phyloP scores from a whole-genome alignment of 1,284 basidiomycete species.

The Apiotrichum veenhuisii region DNA sequence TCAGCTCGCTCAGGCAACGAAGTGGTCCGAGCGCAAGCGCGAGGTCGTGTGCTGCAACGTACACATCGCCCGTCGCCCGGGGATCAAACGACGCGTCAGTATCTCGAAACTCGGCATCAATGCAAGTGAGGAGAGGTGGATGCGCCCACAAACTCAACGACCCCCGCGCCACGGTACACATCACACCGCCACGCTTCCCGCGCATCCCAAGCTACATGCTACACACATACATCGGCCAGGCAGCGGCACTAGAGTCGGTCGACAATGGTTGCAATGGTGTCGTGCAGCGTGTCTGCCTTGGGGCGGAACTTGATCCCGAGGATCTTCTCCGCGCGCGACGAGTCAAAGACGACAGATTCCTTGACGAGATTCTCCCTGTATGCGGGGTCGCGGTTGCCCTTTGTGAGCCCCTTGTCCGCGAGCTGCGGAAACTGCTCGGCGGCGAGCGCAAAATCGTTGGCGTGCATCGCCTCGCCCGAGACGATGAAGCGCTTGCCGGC shows the following conservation, averaged over 20 bases:
- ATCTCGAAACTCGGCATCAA: too few relatives aligned
- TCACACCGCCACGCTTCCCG: too few relatives aligned
- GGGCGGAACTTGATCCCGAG: slow-evolving; percentile 15
- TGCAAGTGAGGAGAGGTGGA: too few relatives aligned
- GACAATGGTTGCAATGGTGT: too few relatives aligned
- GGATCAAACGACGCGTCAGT: too few relatives aligned
- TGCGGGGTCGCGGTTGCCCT: slow-evolving; percentile 1
- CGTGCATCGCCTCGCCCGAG: neutral
- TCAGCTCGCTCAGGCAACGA: too few relatives aligned
- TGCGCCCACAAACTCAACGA: too few relatives aligned
- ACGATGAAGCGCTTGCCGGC: slow-evolving; percentile 57
- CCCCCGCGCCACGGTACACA: too few relatives aligned
- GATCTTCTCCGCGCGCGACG: slow-evolving; percentile 12
- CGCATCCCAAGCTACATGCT: too few relatives aligned
- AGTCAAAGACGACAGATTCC: slow-evolving; percentile 8
- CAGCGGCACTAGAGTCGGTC: neutral
- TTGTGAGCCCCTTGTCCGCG: slow-evolving; percentile 3
- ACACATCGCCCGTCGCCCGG: too few relatives aligned
- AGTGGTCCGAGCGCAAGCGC: too few relatives aligned
- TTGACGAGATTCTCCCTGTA: neutral
- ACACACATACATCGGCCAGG: neutral
- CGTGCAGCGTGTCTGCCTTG: slow-evolving; percentile 7
- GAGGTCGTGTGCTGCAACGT: too few relatives aligned
- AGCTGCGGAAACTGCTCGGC: neutral
- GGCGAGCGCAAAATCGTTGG: slow-evolving; percentile 1